These are phyloP conservation scores for Sonneratia alba DNA, from an alignment of 345 rosid genomes.

Conservation along the genomic window DNA sequence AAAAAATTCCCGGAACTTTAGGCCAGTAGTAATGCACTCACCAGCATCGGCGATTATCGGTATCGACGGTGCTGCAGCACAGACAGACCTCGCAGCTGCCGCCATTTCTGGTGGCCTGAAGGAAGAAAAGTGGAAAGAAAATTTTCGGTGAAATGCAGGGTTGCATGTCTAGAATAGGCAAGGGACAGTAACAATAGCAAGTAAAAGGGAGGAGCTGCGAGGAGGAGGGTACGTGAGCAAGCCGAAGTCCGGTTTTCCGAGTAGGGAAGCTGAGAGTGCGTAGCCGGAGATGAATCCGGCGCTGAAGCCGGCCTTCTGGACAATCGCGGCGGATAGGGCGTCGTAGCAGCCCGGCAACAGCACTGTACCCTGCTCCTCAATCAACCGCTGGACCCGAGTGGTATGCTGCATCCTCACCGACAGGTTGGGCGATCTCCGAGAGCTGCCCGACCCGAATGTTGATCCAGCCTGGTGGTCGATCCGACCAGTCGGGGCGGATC, in stretches of 20 bases:
- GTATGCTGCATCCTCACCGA: slow-evolving; percentile 29
- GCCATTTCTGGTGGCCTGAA: slow-evolving; percentile 47
- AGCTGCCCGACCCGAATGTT: not conserved
- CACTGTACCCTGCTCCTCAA: slow-evolving; percentile 37
- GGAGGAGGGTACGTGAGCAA: slow-evolving; percentile 27
- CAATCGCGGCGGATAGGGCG: slow-evolving; percentile 40
- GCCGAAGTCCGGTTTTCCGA: slow-evolving; percentile 48
- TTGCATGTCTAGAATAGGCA: not conserved
- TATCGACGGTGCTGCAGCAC: slow-evolving; percentile 33
- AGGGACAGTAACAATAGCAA: not conserved
- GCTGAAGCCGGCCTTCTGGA: slow-evolving; percentile 35
- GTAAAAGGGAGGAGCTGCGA: not conserved
- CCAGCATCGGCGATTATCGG: slow-evolving; percentile 40
- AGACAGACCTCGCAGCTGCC: slow-evolving; percentile 31
- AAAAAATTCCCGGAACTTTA: not conserved
- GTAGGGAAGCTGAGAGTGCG: slow-evolving; percentile 38
- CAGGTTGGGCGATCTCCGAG: slow-evolving; percentile 10
- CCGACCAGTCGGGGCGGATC: not conserved
- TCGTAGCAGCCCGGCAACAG: slow-evolving; percentile 49
- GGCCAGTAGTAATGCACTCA: not conserved
- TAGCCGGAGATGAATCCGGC: slow-evolving; percentile 46
- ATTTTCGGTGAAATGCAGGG: not conserved
- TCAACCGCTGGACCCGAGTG: slow-evolving; percentile 36
- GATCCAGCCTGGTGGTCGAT: not conserved
- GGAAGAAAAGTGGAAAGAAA: not conserved